phyloP scores from a whole-genome alignment of 169 alveolate genomes.

The Plasmodium ovale region DNA sequence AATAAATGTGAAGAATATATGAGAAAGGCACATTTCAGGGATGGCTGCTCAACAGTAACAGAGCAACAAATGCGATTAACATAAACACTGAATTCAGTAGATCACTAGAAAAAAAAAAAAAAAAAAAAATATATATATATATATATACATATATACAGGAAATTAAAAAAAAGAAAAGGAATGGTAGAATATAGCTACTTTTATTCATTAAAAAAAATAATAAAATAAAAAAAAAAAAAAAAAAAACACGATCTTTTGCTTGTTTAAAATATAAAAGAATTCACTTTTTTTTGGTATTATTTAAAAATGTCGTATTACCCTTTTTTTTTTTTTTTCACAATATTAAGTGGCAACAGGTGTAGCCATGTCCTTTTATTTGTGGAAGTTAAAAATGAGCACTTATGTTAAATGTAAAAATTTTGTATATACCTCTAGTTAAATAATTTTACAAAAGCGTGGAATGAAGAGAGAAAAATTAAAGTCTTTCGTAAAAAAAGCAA shows the following conservation, averaged over 20 bases:
- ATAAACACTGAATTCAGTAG: background rate
- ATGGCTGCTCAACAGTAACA: background rate
- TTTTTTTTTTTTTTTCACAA: constrained; percentile 4
- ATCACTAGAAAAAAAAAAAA: constrained; percentile 8
- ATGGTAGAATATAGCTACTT: background rate
- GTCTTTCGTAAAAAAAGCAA: background rate
- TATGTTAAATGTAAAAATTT: background rate
- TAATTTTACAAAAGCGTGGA: background rate
- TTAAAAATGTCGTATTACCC: background rate
- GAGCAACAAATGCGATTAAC: background rate
- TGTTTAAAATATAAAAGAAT: constrained; percentile 1
- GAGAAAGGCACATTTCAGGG: background rate
- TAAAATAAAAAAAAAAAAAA: constrained; percentile 1
- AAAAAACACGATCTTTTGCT: background rate
- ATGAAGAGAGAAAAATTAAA: background rate
- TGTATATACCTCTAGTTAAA: background rate
- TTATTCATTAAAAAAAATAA: background rate
- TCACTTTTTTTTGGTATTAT: background rate
- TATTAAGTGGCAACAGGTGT: background rate
- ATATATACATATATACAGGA: background rate
- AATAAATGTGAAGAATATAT: constrained; percentile 8
- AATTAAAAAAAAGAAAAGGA: background rate
- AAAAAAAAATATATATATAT: constrained; percentile 4
- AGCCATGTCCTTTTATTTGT: constrained; percentile 14
- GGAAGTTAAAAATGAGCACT: background rate